A percentile compares a stretch with the other conserved stretches of the same genome.
Conservation (phyloP, 257 asterid genomes). For the Solanum rostratum region DNA sequence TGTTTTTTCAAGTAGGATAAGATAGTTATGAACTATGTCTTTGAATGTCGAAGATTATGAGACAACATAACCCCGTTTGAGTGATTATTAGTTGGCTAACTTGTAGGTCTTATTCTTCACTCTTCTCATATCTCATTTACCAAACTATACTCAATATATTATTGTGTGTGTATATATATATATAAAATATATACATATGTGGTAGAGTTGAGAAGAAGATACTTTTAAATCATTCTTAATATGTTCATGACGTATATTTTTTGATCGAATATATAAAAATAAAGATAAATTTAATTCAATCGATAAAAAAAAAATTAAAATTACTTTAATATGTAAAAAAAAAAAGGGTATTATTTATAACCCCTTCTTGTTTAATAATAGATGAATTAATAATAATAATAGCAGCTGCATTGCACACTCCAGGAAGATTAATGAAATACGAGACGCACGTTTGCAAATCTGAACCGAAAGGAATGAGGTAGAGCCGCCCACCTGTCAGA, state of each 20-base stretch:
- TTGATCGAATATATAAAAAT: not conserved
- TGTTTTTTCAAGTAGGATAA: too few relatives aligned
- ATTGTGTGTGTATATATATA: too few relatives aligned
- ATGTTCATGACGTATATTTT: not conserved
- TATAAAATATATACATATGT: too few relatives aligned
- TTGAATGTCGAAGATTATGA: too few relatives aligned
- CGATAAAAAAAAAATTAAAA: too few relatives aligned
- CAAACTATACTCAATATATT: too few relatives aligned
- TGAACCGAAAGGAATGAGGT: not conserved
- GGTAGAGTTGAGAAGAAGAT: not conserved
- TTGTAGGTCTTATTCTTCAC: too few relatives aligned
- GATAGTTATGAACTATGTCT: too few relatives aligned
- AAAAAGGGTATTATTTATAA: not conserved
- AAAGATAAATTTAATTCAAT: not conserved
- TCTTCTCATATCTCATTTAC: too few relatives aligned
- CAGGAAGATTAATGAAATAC: not conserved
- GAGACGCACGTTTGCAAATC: not conserved
- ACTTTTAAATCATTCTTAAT: not conserved
- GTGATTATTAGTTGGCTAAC: too few relatives aligned
- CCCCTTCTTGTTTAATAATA: not conserved
- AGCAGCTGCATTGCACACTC: not conserved
- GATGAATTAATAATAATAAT: not conserved
- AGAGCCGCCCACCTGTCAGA: conserved; percentile 17
- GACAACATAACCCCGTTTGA: too few relatives aligned
- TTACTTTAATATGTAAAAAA: not conserved